Conservation (phyloP, 108 stramenopile species). For the Skeletonema costatum region DNA sequence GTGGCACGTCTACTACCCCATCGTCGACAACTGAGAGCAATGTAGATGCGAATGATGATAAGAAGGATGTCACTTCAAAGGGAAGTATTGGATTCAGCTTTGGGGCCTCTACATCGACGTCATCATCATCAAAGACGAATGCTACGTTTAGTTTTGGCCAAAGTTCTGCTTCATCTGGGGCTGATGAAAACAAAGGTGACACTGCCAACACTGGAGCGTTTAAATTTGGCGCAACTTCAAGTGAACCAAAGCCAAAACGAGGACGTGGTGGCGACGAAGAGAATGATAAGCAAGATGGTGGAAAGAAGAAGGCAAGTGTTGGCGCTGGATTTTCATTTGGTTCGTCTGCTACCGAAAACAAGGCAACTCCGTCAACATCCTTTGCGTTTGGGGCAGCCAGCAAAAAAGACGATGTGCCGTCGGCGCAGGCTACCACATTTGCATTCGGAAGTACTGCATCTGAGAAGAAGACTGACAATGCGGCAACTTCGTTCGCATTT, state of each 20-base stretch:
- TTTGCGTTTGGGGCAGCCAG: conserved; percentile 7
- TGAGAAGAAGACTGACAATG: neutral
- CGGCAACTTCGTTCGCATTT: neutral
- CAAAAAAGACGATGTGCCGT: neutral
- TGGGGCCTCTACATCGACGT: conserved; percentile 3
- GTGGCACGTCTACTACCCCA: neutral
- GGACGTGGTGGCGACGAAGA: neutral
- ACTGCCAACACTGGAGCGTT: neutral
- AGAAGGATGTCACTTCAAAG: conserved; percentile 18
- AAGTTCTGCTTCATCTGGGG: neutral
- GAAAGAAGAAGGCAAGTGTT: conserved; percentile 14
- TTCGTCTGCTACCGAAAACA: neutral
- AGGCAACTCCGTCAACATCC: neutral
- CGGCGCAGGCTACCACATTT: neutral
- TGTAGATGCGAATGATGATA: neutral
- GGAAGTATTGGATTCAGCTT: conserved; percentile 15
- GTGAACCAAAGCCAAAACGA: neutral
- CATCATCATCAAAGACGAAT: conserved; percentile 1
- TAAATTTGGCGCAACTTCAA: neutral
- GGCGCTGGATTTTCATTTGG: conserved; percentile 32
- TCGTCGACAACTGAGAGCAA: neutral
- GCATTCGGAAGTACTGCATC: neutral
- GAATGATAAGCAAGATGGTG: neutral
- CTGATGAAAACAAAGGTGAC: conserved; percentile 1
- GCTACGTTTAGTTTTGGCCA: neutral